phyloP scores from a whole-genome alignment of 345 rosid species.

The Eucalyptus paniculata region DNA sequence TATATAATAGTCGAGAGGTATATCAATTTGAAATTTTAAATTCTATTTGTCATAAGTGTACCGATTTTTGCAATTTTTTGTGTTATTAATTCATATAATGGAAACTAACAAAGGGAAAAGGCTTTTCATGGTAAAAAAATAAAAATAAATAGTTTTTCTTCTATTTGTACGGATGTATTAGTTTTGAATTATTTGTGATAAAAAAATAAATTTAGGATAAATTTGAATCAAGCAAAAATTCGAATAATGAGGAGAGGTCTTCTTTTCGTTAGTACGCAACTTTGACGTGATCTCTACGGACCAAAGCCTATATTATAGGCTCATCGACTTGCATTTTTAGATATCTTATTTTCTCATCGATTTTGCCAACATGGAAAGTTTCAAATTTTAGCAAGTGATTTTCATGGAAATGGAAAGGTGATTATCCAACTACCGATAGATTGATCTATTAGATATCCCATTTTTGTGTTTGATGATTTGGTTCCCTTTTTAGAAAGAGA shows the following conservation, averaged over 20 bases:
- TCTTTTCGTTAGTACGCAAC: not conserved
- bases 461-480: not conserved
- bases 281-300: not conserved
- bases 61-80: too few species aligned
- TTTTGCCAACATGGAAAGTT: not conserved
- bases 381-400: not conserved
- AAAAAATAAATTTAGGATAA: too few species aligned
- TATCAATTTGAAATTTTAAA: too few species aligned
- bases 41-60: too few species aligned
- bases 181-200: too few species aligned
- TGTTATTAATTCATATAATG: too few species aligned
- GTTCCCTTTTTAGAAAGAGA: not conserved
- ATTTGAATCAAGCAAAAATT: not conserved
- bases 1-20: fast-evolving
- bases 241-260: not conserved
- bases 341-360: not conserved
- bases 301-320: not conserved
- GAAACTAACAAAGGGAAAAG: too few species aligned
- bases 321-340: not conserved
- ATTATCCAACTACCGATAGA: not conserved
- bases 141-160: fast-evolving
- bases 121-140: too few species aligned
- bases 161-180: fast-evolving
- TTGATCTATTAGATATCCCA: not conserved
- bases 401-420: not conserved